Percentiles rank a stretch among this genome's conserved stretches.
Evolutionary conservation across 2,329 filamentous ascomycete species (phyloP).

Genomic region (Fusarium tupiense): DNA sequence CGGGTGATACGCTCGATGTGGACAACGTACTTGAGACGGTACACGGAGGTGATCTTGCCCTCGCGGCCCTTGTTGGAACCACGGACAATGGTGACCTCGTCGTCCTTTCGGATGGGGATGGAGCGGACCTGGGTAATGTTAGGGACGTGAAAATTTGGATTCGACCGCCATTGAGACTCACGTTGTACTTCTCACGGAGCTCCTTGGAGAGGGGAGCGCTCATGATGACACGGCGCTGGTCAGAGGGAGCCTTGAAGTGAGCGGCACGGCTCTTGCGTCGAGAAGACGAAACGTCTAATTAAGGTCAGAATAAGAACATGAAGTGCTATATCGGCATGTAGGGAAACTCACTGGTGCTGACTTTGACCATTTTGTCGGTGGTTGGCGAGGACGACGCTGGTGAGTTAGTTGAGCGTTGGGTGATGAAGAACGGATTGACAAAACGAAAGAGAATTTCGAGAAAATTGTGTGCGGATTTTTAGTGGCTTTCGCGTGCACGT

Average conservation of each 20-base stretch:
- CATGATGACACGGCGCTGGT: slow-evolving; percentile 95
- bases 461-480: slow-evolving; percentile 45
- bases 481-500: slow-evolving; percentile 45
- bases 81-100: slow-evolving; percentile 92
- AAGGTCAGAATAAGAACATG: neutral
- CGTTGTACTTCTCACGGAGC: slow-evolving; percentile 98
- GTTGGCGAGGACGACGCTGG: slow-evolving; percentile 41
- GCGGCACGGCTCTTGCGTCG: slow-evolving; percentile 99
- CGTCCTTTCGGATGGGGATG: slow-evolving; percentile 97
- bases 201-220: slow-evolving; percentile 95
- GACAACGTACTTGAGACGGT: slow-evolving; percentile 97
- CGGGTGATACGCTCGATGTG: slow-evolving; percentile 96
- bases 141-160: neutral
- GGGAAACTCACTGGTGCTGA: slow-evolving; percentile 65
- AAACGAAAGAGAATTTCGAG: slow-evolving; percentile 9
- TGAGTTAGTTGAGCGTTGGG: slow-evolving; percentile 47
- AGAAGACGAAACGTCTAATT: slow-evolving; percentile 74
- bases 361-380: slow-evolving; percentile 73
- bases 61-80: slow-evolving; percentile 97
- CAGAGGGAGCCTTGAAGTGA: slow-evolving; percentile 96
- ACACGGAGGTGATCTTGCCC: slow-evolving; percentile 97
- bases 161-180: slow-evolving; percentile 57
- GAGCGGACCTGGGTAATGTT: slow-evolving; percentile 76
- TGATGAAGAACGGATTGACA: slow-evolving; percentile 39
- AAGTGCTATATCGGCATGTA: neutral